Base-by-base conservation (phyloP, 495 filamentous ascomycete genomes). In the Jackrogersella multiformis region DNA sequence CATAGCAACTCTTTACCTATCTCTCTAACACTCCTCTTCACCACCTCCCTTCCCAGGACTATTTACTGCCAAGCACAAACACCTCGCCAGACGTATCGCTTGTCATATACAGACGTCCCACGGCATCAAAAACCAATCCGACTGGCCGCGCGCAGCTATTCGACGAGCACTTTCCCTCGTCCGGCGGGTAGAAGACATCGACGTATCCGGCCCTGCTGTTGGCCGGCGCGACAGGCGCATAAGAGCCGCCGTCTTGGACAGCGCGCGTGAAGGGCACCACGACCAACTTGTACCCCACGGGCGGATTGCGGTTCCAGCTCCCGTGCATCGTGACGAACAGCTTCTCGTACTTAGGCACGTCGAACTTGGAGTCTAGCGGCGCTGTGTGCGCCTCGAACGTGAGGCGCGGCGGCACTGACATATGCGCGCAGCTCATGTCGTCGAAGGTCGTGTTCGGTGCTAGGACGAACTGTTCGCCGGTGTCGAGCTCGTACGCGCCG, bases 321-420 rank as follows among this genome's bases (percentile, higher is more conserved):
- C 81, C 81, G 58, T 84, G 81, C 49, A 84, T 75, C 10, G 75
- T 59, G n/a, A 82, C 70, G 35, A 76, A 81, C 2, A 79, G 73
- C 6, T 70, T 62, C 16, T 15, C 46, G 21, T 72, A 75, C 35
- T 64, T 38, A 0, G 59, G 59, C 1, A 64, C 21, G 44, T 59
- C 66, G 68, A 89, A 89, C 39, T 82, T 85, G 61, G 89, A 83
- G 61, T 88, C 87, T 2, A 89, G 73, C 0, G 88, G 88, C 0
- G 87, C 88, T 44, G 77, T 82, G 62, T 90, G 88, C 0, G 87
- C 85, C 23, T 82, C 71, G 66, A 90, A 89, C 2, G 80, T 80
- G 15, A 90, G 68, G 0, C 80, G 70, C 1, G 88, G 86, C 2
- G 84, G 36, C 4, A 75, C 65, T 2, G 74, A 79, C 28, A 77